Conservation (phyloP, 352 stramenopile species). For the Phytophthora niederhauseri region DNA sequence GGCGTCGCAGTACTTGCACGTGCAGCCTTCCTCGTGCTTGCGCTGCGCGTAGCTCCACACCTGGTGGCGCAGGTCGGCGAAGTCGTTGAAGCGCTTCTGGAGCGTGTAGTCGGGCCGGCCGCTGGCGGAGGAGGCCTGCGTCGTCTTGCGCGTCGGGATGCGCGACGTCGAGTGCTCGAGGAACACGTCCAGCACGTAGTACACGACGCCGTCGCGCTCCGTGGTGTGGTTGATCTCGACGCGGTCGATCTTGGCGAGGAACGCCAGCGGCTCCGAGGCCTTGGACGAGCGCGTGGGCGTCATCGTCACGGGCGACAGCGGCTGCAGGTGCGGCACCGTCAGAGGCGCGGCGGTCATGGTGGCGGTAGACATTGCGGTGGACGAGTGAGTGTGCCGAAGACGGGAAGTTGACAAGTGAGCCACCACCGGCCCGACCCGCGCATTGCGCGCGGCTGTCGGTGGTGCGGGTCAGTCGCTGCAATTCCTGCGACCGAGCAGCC, state of each 20-base stretch:
- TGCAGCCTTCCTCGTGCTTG: constrained; percentile 36
- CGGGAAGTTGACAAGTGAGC: constrained; percentile 42
- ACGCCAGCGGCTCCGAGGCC: constrained; percentile 34
- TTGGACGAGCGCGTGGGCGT: constrained; percentile 32
- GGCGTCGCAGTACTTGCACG: constrained; percentile 52
- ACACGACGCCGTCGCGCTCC: constrained; percentile 48
- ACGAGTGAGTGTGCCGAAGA: constrained; percentile 4
- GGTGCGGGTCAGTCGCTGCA: constrained; percentile 5
- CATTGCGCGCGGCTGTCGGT: constrained; percentile 10
- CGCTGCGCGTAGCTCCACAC: constrained; percentile 54
- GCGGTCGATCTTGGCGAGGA: constrained; percentile 46
- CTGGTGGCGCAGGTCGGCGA: constrained; percentile 55
- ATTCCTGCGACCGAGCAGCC: background rate
- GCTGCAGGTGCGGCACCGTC: constrained; percentile 24
- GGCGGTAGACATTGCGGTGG: constrained; percentile 3
- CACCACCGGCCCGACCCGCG: too few species aligned
- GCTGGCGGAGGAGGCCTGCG: constrained; percentile 23
- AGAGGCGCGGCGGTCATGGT: constrained; percentile 24
- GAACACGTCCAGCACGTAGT: constrained; percentile 68
- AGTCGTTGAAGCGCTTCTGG: constrained; percentile 58
- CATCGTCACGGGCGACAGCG: constrained; percentile 33
- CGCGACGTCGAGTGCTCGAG: constrained; percentile 57
- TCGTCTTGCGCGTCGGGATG: constrained; percentile 61
- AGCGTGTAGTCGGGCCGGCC: constrained; percentile 50
- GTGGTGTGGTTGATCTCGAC: constrained; percentile 50